These are phyloP conservation scores for Xylaria flabelliformis DNA, from an alignment of 495 filamentous ascomycete species.

Conservation along the genomic window DNA sequence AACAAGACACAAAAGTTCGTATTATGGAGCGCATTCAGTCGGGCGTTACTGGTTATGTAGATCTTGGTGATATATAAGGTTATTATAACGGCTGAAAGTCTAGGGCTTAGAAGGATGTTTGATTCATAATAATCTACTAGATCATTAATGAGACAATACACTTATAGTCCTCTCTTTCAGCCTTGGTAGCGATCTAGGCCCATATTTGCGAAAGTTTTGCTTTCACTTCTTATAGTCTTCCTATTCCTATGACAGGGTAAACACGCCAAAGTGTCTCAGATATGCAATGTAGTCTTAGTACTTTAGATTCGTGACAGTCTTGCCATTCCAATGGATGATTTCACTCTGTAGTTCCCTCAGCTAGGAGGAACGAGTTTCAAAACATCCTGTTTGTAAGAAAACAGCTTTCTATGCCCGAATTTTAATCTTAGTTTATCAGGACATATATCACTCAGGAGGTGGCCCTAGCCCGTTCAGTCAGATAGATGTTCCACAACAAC, in stretches of 20 bases:
- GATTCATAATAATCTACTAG: too few relatives aligned
- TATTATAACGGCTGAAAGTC: too few relatives aligned
- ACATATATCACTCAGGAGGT: neutral
- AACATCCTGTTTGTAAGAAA: neutral
- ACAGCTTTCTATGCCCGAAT: neutral
- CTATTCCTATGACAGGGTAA: too few relatives aligned
- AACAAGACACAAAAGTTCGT: neutral
- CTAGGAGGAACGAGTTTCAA: neutral
- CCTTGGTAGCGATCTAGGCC: too few relatives aligned
- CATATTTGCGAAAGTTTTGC: too few relatives aligned
- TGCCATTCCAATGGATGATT: neutral
- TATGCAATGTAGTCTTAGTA: too few relatives aligned
- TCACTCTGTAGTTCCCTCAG: neutral
- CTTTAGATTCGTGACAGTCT: too few relatives aligned
- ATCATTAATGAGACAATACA: too few relatives aligned
- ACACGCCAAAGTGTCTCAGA: too few relatives aligned
- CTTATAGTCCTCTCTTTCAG: too few relatives aligned
- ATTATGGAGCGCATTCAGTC: neutral
- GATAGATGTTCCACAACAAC: neutral
- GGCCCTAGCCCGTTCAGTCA: neutral
- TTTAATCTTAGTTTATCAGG: neutral
- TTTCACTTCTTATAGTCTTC: too few relatives aligned
- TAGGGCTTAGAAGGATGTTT: too few relatives aligned
- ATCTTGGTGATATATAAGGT: conserved; percentile 3
- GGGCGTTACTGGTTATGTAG: neutral